These are phyloP conservation scores for Kluyveromyces dobzhanskii DNA, from an alignment of 805 yeast species.

Conservation along the genomic window DNA sequence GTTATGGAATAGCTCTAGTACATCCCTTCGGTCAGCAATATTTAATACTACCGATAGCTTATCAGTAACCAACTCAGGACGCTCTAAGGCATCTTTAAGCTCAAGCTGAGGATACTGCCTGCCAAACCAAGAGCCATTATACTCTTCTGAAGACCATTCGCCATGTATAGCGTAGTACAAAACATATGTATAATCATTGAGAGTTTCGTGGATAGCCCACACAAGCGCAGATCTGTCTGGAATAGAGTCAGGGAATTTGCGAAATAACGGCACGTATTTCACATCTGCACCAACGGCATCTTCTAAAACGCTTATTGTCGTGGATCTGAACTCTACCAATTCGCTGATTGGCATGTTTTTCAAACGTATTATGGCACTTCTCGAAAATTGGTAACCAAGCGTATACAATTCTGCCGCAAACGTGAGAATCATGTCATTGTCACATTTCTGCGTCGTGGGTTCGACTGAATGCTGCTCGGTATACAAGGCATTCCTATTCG, in stretches of 20 bases:
- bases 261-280: conserved; percentile 4
- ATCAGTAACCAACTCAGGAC: conserved; percentile 1
- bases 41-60: not conserved
- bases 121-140: conserved; percentile 5
- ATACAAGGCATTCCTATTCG: conserved; percentile 2
- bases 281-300: conserved; percentile 2
- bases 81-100: conserved; percentile 1
- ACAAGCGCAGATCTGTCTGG: conserved; percentile 1
- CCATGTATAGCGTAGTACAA: conserved; percentile 2
- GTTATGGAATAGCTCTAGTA: conserved; percentile 4
- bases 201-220: not conserved
- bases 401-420: conserved; percentile 3
- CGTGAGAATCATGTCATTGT: conserved; percentile 3
- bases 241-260: conserved; percentile 5
- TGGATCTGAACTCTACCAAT: conserved; percentile 2
- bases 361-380: not conserved
- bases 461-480: not conserved
- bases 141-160: conserved; percentile 4
- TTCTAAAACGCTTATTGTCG: not conserved
- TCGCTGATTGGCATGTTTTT: not conserved
- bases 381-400: conserved; percentile 2
- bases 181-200: not conserved
- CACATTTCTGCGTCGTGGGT: not conserved
- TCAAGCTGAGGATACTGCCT: conserved; percentile 1
- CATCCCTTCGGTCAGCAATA: conserved; percentile 1